Evolutionary conservation across 805 yeast genomes (phyloP), one percentile per base, ranked within the genome.

Genomic region (Zygoascus ofunaensis): DNA sequence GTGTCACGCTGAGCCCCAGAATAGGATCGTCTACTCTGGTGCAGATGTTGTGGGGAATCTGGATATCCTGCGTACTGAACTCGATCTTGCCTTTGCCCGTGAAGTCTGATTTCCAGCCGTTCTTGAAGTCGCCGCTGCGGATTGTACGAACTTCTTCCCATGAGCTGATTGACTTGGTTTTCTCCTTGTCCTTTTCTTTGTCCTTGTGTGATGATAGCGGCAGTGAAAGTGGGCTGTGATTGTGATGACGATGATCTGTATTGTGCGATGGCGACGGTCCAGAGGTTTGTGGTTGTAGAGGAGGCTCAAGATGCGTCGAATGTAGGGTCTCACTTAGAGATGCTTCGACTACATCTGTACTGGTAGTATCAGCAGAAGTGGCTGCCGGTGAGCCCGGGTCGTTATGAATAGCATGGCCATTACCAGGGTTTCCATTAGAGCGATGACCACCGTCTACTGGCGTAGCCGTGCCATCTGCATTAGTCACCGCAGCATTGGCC

Each of bases 91-190:
- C 98, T 37, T 72, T 71, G 35, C 78, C 82, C 4, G 79, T 64
- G 59, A 82, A 89, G 62, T 92, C 98, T 1, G 92, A 78, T 61
- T 92, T 92, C 99, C 99, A 92, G 3, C 99, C 99, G 24, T 75
- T 71, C 58, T 83, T 85, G 57, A 87, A 63, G 49, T 85, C 95
- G 8, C 96, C 96, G 44, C 79, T 74, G 10, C 81, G 74, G 5
- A 92, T 67, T 3, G 84, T 76, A 24, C 89, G 72, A 5, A 74
- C 73, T 56, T 89, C 95, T 60, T 87, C 94, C 10, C 53, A 42
- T n/a, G n/a, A n/a, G n/a, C n/a, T n/a, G n/a, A n/a, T n/a, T n/a
- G n/a, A n/a, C n/a, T n/a, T n/a, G 24, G 43, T 43, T 1, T 46
- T 41, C 42, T 44, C 15, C 30, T 45, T 41, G 28, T 37, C 45